Evolutionary conservation across 805 yeast genomes (phyloP), one percentile per base, ranked within the genome.

Genomic region (Ogataea pignaliae): DNA sequence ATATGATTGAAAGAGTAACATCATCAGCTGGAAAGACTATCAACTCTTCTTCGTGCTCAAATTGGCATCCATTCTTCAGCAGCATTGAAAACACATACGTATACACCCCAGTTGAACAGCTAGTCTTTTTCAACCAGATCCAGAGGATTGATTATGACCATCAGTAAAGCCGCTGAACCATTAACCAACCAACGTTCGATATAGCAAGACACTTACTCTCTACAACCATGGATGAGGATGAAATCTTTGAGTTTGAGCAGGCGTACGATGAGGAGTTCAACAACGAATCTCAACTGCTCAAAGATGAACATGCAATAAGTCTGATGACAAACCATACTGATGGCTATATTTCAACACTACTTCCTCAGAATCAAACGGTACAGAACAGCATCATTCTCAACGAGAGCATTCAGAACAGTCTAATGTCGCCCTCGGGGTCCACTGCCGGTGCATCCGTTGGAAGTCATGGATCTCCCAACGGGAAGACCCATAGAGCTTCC

Each of bases 241-340:
- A 50, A 3, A 54, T 54, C 10, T 54, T 55, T 40, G 55, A 52
- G 33, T 54, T 53, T 43, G 61, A 57, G 32, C 55, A 47, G 34
- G 53, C 50, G 16, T 40, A 46, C 30, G 45, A 53, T 15, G 48
- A 45, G 9, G 51, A 50, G 34, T 38, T 45, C 40, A 46, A 47
- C 13, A 36, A 47, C 15, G 54, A 51, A 29, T 43, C 48, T 3
- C 39, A 43, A 39, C 42, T 55, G 10, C 29, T 54, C 16, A 48
- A 44, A n/a, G 57, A 53, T 21, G 50, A 49, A 32, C 54, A 51
- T 31, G 45, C 50, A 2, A 10, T 55, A 29, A 33, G 34, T 28
- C 36, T 53, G n/a, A 42, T 44, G 9, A 36, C 26, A 10, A 45
- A 45, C 29, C 48, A 45, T 31, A 46, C 38, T n/a, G 46, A 45